These are phyloP conservation scores for Microdochium nivale DNA, from an alignment of 2,329 filamentous ascomycete species.

Conservation along the genomic window DNA sequence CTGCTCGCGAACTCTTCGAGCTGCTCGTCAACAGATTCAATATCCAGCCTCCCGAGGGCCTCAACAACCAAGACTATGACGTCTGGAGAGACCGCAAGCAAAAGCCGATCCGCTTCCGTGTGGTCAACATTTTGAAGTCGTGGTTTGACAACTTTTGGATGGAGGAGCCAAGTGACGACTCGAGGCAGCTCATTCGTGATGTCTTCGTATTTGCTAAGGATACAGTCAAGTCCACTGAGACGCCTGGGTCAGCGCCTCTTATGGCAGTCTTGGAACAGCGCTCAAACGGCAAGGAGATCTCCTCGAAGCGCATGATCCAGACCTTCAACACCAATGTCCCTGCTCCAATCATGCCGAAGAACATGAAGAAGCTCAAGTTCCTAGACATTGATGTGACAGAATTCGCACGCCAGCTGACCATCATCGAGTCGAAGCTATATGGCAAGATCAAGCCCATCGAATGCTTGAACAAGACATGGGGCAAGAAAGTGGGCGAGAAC, in stretches of 20 bases:
- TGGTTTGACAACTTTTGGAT: slow-evolving; percentile 99
- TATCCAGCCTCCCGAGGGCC: slow-evolving; percentile 80
- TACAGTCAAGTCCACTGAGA: slow-evolving; percentile 87
- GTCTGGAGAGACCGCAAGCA: slow-evolving; percentile 91
- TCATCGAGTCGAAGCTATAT: slow-evolving; percentile 91
- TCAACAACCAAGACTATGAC: slow-evolving; percentile 69
- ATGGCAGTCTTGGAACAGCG: slow-evolving; percentile 86
- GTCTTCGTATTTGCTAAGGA: slow-evolving; percentile 89
- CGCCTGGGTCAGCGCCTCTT: slow-evolving; percentile 75
- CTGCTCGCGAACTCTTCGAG: slow-evolving; percentile 84
- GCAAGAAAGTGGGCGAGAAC: slow-evolving; percentile 80
- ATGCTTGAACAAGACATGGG: slow-evolving; percentile 97
- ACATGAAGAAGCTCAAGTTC: slow-evolving; percentile 99
- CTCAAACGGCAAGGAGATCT: slow-evolving; percentile 77
- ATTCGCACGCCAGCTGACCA: slow-evolving; percentile 94
- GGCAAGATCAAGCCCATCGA: slow-evolving; percentile 94
- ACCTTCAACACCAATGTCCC: slow-evolving; percentile 78
- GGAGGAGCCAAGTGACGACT: slow-evolving; percentile 82
- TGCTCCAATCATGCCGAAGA: slow-evolving; percentile 88
- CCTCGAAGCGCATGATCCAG: slow-evolving; percentile 76
- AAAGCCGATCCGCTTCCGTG: slow-evolving; percentile 88
- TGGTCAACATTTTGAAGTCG: slow-evolving; percentile 95
- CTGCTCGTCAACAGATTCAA: slow-evolving; percentile 85
- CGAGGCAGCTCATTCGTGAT: slow-evolving; percentile 74
- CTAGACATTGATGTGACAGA: slow-evolving; percentile 92